phyloP scores from a whole-genome alignment of 768 basidiomycete species.

The Rossbeevera mucosa region DNA sequence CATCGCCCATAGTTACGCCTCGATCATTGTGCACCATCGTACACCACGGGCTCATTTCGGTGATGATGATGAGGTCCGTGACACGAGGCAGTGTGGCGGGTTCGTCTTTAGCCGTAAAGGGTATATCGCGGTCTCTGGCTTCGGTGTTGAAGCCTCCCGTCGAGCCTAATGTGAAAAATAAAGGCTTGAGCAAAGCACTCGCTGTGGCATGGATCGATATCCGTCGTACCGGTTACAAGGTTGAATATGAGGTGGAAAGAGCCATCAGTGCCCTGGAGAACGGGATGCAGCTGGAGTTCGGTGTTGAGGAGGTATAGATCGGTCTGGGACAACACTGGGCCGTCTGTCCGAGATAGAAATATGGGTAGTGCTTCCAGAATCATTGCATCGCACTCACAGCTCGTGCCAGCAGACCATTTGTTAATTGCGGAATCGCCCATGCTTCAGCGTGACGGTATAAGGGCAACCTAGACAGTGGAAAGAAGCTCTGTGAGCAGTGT shows the following conservation, averaged over 20 bases:
- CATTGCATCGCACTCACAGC: constrained; percentile 27
- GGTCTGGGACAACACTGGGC: constrained; percentile 69
- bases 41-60: constrained; percentile 70
- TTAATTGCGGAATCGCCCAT: constrained; percentile 29
- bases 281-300: constrained; percentile 68
- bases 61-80: constrained; percentile 53
- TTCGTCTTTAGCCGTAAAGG: constrained; percentile 51
- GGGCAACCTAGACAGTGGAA: background rate
- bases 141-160: constrained; percentile 60
- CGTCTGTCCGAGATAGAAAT: background rate
- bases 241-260: constrained; percentile 69
- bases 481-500: background rate
- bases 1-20: constrained; percentile 73
- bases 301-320: constrained; percentile 75
- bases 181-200: background rate
- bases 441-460: constrained; percentile 2
- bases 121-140: constrained; percentile 54
- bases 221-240: constrained; percentile 53
- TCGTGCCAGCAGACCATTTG: constrained; percentile 35
- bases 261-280: constrained; percentile 48
- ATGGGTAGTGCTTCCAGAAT: background rate
- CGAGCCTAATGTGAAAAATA: constrained; percentile 37
- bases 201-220: background rate
- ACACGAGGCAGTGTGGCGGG: constrained; percentile 70
- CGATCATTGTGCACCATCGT: constrained; percentile 65